These are phyloP conservation scores for Mucor mucedo DNA, from an alignment of 371 early-diverging fungal genomes.

Conservation along the genomic window DNA sequence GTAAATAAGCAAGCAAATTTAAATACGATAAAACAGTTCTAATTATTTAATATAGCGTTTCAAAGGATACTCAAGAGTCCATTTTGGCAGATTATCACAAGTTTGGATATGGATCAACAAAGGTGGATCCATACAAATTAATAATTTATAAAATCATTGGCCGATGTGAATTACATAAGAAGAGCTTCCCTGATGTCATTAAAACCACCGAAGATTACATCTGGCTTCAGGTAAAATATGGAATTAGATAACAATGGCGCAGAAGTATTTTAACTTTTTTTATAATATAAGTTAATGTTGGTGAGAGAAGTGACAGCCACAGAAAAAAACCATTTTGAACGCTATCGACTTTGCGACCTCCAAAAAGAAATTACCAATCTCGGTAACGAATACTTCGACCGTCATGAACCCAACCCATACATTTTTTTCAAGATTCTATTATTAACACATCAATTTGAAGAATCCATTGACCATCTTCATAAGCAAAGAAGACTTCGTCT, in stretches of 20 bases:
- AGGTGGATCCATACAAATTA: conserved; percentile 82
- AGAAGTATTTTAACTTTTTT: conserved; percentile 49
- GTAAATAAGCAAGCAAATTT: conserved; percentile 14
- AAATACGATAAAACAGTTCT: background rate
- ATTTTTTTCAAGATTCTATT: conserved; percentile 81
- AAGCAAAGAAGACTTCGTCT: conserved; percentile 57
- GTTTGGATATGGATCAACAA: conserved; percentile 45
- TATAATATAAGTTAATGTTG: conserved; percentile 68
- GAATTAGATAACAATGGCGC: background rate
- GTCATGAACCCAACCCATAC: conserved; percentile 67
- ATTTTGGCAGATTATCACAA: conserved; percentile 32
- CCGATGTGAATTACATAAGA: conserved; percentile 76
- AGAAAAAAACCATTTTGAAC: conserved; percentile 52
- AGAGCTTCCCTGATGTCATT: conserved; percentile 61
- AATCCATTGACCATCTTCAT: conserved; percentile 70
- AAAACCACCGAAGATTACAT: conserved; percentile 80
- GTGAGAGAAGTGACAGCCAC: conserved; percentile 63
- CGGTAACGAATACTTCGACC: conserved; percentile 73
- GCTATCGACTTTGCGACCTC: conserved; percentile 73
- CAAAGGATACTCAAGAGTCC: conserved; percentile 18
- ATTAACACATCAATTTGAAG: conserved; percentile 84
- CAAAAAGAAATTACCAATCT: conserved; percentile 60
- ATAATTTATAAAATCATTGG: conserved; percentile 87
- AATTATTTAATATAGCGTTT: conserved; percentile 1
- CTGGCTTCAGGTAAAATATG: conserved; percentile 64